Percentiles rank a stretch among this genome's conserved stretches.
phyloP scores from a whole-genome alignment of 176 grass and related monocot species.

The Alloteropsis semialata region DNA sequence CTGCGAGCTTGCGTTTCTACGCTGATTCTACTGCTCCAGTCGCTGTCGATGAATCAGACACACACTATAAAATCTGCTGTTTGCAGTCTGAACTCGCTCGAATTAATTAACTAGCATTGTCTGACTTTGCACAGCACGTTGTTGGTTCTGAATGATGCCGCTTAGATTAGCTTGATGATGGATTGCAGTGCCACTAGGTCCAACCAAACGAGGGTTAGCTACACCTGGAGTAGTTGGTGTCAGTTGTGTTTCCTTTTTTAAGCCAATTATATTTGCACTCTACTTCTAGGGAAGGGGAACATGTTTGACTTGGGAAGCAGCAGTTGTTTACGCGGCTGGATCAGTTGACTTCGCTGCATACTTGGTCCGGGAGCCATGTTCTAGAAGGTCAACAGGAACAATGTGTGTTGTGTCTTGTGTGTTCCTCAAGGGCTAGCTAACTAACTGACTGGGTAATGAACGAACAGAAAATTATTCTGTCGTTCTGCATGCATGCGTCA shows the following conservation, averaged over 20 bases:
- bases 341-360: conserved; percentile 18
- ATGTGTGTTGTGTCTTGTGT: background rate
- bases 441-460: background rate
- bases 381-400: conserved; percentile 26
- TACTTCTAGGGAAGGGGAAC: background rate
- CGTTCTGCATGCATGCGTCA: background rate
- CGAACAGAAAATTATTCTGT: background rate
- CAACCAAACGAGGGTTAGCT: background rate
- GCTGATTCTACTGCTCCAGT: conserved; percentile 2
- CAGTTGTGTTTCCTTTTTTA: background rate
- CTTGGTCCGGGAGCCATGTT: background rate
- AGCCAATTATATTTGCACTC: background rate
- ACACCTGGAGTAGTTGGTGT: conserved; percentile 1
- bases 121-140: conserved; percentile 24
- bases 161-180: background rate
- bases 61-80: background rate
- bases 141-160: conserved; percentile 22
- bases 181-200: background rate
- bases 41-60: background rate
- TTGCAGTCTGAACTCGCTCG: background rate
- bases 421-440: background rate
- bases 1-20: background rate
- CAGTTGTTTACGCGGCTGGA: conserved; percentile 30
- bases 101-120: background rate
- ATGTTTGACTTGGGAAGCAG: conserved; percentile 32